phyloP scores from a whole-genome alignment of 805 yeast species.

The Wickerhamomyces xylosicus region DNA sequence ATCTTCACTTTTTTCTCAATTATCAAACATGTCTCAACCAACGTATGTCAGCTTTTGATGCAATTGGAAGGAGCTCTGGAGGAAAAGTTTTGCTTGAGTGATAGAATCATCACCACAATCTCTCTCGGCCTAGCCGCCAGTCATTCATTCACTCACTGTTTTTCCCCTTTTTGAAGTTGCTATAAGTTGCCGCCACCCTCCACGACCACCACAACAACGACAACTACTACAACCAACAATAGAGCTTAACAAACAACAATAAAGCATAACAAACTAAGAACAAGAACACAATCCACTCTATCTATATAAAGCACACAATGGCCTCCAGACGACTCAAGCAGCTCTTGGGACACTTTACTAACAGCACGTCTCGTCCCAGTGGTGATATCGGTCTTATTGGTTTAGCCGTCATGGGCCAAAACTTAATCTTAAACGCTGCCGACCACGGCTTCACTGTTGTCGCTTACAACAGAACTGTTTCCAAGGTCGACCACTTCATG shows the following conservation, averaged over 20 bases:
- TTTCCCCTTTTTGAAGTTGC: too few relatives aligned
- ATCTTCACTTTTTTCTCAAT: not conserved
- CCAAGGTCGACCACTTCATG: slow-evolving; percentile 91
- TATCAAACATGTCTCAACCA: slow-evolving; percentile 18
- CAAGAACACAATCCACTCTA: not conserved
- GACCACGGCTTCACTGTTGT: slow-evolving; percentile 98
- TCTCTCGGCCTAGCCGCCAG: too few relatives aligned
- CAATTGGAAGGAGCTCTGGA: not conserved
- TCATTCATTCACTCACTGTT: too few relatives aligned
- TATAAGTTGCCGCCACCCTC: too few relatives aligned
- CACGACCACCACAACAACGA: too few relatives aligned
- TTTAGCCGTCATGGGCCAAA: slow-evolving; percentile 99
- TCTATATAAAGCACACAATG: not conserved
- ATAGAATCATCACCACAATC: too few relatives aligned
- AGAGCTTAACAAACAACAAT: not conserved
- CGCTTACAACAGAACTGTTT: slow-evolving; percentile 95
- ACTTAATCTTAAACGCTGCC: slow-evolving; percentile 93
- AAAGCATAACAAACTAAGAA: not conserved
- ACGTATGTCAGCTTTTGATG: slow-evolving; percentile 9
- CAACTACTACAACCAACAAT: too few relatives aligned
- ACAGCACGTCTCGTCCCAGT: slow-evolving; percentile 25
- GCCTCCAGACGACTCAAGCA: slow-evolving; percentile 6
- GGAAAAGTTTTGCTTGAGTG: slow-evolving; percentile 3
- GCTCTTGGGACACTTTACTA: slow-evolving; percentile 7
- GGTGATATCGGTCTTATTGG: slow-evolving; percentile 99